Percentiles rank a stretch among this genome's conserved stretches.
phyloP scores from a whole-genome alignment of 257 asterid genomes.

The Solanum etuberosum region DNA sequence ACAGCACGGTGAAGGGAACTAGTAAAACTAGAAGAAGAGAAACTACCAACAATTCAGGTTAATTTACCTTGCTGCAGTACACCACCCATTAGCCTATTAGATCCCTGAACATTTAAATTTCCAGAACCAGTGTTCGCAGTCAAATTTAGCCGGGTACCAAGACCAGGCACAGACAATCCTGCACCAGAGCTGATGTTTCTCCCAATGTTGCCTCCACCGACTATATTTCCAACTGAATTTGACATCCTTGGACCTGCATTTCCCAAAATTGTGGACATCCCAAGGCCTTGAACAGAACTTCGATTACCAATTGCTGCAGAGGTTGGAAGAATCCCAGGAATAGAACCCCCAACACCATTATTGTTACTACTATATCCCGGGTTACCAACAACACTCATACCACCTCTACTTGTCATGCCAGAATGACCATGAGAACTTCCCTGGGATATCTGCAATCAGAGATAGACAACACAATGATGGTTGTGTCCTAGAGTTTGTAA shows the following conservation, averaged over 20 bases:
- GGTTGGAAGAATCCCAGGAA: constrained; percentile 84
- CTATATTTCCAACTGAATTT: constrained; percentile 75
- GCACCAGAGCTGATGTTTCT: constrained; percentile 88
- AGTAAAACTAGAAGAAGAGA: not conserved
- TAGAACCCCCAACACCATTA: constrained; percentile 83
- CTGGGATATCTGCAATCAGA: constrained; percentile 70
- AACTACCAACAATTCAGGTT: not conserved
- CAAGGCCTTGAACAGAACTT: constrained; percentile 64
- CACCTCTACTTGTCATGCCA: constrained; percentile 79
- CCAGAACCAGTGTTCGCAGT: constrained; percentile 64
- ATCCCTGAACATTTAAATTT: constrained; percentile 75
- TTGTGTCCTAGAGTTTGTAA: not conserved
- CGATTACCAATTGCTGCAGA: constrained; percentile 86
- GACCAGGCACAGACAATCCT: constrained; percentile 85
- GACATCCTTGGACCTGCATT: constrained; percentile 75
- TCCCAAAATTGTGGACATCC: constrained; percentile 69
- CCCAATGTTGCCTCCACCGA: constrained; percentile 81
- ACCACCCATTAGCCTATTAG: constrained; percentile 71
- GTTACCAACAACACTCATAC: constrained; percentile 71
- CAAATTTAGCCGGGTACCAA: constrained; percentile 73
- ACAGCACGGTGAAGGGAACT: not conserved
- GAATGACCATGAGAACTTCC: constrained; percentile 78
- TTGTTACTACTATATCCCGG: constrained; percentile 64
- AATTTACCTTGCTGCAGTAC: constrained; percentile 84
- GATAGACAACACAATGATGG: not conserved